Base-by-base conservation (phyloP, 164 flowering plant genomes). In the Magnolia officinalis region DNA sequence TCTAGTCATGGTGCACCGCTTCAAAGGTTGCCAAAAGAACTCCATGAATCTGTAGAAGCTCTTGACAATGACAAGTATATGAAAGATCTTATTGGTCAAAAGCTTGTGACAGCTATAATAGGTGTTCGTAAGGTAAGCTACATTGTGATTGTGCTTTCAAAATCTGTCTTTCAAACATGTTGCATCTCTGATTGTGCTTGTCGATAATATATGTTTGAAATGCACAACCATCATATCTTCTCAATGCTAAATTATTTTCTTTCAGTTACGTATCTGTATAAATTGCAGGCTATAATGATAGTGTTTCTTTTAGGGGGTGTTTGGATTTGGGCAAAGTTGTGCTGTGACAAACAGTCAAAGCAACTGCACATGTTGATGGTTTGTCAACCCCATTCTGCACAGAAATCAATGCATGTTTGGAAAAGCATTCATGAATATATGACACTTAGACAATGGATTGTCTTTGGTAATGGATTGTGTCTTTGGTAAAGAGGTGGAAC, bases 111-210 rank as follows among this genome's bases (percentile, higher is more conserved):
- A 50, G 94, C 96, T 78, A 84, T 96, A 59, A 83, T 75, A 72
- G 99, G 91, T 63, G 86, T 92, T 75, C 91, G 98, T 65, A 90
- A 92, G 97, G 99, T 92, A 86, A 50, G 78, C 81, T 67, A 31
- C 49, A 13, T 61, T 65, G 65, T 1, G 49, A 16, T 9, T 45
- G 11, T 64, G 68, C 16, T 4, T 50, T 52, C 45, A n/a, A 9
- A 8, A 20, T 70, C 19, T 20, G 19, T 37, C 45, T 37, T 37
- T 37, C 45, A 37, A 37, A 37, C 45, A 37, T 37, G 45, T 37
- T 4, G 45, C 45, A 37, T 37, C 6, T 3, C 45, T 3, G 45
- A 37, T 37, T 64, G 6, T 63, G 50, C 3, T 24, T 26, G 50
- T 26, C 20, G 5, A 19, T 7, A 2, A 5, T 59, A 21, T 65